phyloP scores from a whole-genome alignment of 345 rosid species.

The Syzygium grande region DNA sequence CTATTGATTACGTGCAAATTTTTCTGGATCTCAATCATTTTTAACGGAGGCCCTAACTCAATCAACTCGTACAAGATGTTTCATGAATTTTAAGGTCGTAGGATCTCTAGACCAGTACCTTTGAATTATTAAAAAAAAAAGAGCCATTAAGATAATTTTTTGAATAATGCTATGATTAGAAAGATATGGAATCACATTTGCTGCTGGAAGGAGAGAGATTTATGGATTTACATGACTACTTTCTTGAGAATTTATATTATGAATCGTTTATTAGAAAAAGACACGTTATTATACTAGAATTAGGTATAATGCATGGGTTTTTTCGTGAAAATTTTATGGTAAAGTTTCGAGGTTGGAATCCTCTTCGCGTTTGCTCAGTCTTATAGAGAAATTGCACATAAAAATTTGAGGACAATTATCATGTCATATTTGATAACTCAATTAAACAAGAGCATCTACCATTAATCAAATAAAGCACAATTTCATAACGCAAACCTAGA shows the following conservation, averaged over 20 bases:
- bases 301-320: neutral
- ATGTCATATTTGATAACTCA: neutral
- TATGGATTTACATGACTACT: neutral
- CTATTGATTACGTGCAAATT: fast-evolving
- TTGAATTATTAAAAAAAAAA: neutral
- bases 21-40: fast-evolving
- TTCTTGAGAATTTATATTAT: neutral
- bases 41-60: neutral
- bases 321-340: neutral
- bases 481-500: too few relatives aligned
- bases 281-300: neutral
- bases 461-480: neutral
- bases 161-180: neutral
- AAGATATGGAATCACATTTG: neutral
- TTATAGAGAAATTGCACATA: neutral
- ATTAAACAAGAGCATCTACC: fast-evolving
- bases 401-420: neutral
- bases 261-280: fast-evolving
- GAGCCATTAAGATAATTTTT: neutral
- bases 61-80: fast-evolving
- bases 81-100: fast-evolving
- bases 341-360: neutral
- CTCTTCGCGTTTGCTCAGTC: neutral
- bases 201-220: neutral
- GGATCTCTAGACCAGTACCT: fast-evolving